phyloP scores from a whole-genome alignment of 2,329 filamentous ascomycete genomes.

The Fusarium annulatum region DNA sequence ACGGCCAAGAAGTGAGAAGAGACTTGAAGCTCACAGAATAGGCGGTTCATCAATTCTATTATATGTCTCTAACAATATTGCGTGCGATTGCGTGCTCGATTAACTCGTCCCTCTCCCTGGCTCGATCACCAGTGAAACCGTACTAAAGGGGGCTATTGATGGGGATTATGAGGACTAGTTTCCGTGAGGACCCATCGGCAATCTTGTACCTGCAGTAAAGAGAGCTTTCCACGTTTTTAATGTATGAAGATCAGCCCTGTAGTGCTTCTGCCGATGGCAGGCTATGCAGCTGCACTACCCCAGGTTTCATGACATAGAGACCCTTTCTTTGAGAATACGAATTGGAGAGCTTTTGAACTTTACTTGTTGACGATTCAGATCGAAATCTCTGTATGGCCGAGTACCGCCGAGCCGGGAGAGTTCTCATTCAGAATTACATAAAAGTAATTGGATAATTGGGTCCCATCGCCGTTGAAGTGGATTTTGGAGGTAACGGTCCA shows the following conservation, averaged over 20 bases:
- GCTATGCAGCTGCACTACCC: neutral
- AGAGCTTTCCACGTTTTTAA: neutral
- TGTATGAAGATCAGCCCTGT: neutral
- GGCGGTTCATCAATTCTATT: neutral
- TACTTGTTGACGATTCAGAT: neutral
- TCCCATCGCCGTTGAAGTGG: neutral
- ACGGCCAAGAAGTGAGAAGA: too few relatives aligned
- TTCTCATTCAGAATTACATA: constrained; percentile 14
- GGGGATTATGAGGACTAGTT: neutral
- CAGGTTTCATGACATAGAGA: neutral
- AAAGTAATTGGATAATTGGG: constrained; percentile 12
- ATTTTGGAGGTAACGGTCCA: neutral
- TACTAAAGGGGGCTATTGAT: neutral
- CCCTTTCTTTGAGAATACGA: fast-evolving
- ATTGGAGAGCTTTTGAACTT: too few relatives aligned
- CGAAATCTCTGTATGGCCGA: neutral
- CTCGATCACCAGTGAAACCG: constrained; percentile 4
- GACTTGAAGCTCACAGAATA: neutral
- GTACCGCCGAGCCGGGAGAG: constrained; percentile 13
- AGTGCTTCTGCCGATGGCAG: neutral
- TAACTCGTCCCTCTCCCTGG: neutral
- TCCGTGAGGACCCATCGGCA: neutral
- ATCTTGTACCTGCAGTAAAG: constrained; percentile 15
- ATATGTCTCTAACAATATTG: neutral
- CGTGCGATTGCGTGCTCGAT: constrained; percentile 27